Evolutionary conservation across 352 stramenopile species (phyloP).

Genomic region (Phytophthora pini): DNA sequence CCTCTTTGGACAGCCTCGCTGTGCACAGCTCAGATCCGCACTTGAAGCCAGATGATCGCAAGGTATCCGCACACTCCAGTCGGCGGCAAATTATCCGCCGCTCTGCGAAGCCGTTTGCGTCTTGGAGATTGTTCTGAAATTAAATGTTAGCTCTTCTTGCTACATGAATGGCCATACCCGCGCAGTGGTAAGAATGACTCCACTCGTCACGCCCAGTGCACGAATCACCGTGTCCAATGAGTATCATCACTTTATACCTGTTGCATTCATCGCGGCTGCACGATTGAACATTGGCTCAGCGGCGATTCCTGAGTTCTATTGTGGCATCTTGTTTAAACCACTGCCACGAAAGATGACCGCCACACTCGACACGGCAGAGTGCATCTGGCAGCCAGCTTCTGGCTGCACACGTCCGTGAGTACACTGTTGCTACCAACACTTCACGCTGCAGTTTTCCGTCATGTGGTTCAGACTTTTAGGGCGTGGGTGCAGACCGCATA

Average conservation of each 20-base stretch:
- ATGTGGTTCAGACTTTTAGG: neutral
- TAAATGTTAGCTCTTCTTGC: conserved; percentile 16
- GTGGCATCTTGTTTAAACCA: neutral
- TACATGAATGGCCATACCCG: conserved; percentile 14
- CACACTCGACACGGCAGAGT: neutral
- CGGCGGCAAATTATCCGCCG: conserved; percentile 20
- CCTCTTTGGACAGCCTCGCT: conserved; percentile 23
- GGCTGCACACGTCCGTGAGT: neutral
- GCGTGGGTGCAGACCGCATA: neutral
- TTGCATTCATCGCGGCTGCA: neutral
- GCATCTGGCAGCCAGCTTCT: no score
- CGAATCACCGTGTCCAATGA: conserved; percentile 10
- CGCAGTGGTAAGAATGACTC: neutral
- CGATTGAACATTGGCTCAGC: conserved; percentile 3
- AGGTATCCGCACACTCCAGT: conserved; percentile 18
- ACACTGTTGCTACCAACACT: neutral
- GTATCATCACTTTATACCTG: neutral
- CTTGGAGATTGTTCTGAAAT: conserved; percentile 10
- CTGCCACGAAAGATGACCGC: neutral
- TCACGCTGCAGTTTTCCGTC: neutral
- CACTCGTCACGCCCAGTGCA: neutral
- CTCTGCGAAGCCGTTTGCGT: neutral
- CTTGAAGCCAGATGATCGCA: conserved; percentile 20
- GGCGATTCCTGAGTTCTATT: neutral
- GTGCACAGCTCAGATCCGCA: conserved; percentile 11